Evolutionary conservation across 2,329 filamentous ascomycete genomes (phyloP).

Genomic region (Dichotomopilus funicola): DNA sequence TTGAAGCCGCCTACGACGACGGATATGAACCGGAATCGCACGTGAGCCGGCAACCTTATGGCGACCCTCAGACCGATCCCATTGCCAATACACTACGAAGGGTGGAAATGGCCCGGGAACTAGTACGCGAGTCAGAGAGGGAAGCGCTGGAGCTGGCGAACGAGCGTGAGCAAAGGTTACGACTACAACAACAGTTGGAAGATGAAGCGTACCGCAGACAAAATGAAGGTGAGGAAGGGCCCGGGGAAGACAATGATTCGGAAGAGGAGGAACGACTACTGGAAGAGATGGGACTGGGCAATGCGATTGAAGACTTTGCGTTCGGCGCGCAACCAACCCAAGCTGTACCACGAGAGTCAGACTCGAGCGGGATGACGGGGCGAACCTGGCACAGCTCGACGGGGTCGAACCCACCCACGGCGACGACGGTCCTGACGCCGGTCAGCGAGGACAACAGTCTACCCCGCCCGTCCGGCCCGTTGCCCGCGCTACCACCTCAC

Average conservation of each 20-base stretch:
- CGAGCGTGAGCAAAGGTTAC: conserved; percentile 50
- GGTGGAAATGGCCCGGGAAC: conserved; percentile 70
- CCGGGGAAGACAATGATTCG: conserved; percentile 57
- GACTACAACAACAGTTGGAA: conserved; percentile 34
- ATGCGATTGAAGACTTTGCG: conserved; percentile 75
- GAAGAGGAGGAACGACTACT: conserved; percentile 71
- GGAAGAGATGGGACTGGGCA: conserved; percentile 82
- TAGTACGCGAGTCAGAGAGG: conserved; percentile 64
- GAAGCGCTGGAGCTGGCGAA: conserved; percentile 59
- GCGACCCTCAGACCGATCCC: conserved; percentile 36
- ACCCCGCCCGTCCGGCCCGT: conserved; percentile 26
- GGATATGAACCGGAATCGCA: conserved; percentile 61
- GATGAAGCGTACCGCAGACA: conserved; percentile 38
- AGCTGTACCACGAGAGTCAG: conserved; percentile 68
- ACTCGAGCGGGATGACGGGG: conserved; percentile 71
- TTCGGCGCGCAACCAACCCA: conserved; percentile 62
- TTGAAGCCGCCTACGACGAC: conserved; percentile 93
- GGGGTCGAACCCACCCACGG: conserved; percentile 63
- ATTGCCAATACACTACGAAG: conserved; percentile 54
- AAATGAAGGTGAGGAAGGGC: conserved; percentile 40
- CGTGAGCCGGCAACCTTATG: conserved; percentile 29
- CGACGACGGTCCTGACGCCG: conserved; percentile 62
- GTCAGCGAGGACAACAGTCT: conserved; percentile 53
- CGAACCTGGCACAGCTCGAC: conserved; percentile 76
- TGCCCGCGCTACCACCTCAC: conserved; percentile 44